Evolutionary conservation across 148 eudicot species (phyloP).

Genomic region (Nepenthes gracilis): DNA sequence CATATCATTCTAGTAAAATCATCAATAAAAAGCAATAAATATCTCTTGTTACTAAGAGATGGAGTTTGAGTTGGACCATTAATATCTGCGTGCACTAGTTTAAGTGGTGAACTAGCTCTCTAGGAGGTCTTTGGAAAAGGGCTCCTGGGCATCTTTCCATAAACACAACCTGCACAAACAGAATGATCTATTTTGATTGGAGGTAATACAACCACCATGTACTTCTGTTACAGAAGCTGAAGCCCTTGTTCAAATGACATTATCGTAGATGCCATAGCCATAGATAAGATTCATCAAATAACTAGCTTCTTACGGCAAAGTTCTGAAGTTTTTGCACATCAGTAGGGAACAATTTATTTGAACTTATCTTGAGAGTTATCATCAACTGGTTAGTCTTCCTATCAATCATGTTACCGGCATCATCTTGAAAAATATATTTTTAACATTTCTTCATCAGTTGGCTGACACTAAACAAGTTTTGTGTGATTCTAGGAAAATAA

Average conservation of each 20-base stretch:
- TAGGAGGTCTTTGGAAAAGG: neutral
- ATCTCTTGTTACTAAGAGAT: neutral
- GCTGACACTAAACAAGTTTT: neutral
- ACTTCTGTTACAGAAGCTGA: too few species aligned
- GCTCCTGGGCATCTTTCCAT: conserved; percentile 1
- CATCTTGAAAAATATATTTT: neutral
- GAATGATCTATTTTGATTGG: neutral
- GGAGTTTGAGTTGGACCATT: conserved; percentile 5
- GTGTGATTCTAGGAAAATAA: neutral
- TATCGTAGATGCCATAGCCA: too few species aligned
- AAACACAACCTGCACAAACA: conserved; percentile 3
- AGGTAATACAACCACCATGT: neutral
- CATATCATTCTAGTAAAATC: conserved; percentile 3
- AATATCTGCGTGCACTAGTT: conserved; percentile 6
- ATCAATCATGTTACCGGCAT: too few species aligned
- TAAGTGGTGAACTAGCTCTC: conserved; percentile 3
- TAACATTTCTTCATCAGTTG: too few species aligned
- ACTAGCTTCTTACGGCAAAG: too few species aligned
- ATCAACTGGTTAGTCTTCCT: too few species aligned
- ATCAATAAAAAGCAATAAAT: too few species aligned
- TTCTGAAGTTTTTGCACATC: too few species aligned
- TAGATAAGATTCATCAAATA: too few species aligned
- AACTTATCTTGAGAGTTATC: too few species aligned
- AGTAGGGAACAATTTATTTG: too few species aligned
- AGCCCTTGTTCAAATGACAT: too few species aligned